Conservation (phyloP, 2,329 filamentous ascomycete species). For the Stemphylium beticola region DNA sequence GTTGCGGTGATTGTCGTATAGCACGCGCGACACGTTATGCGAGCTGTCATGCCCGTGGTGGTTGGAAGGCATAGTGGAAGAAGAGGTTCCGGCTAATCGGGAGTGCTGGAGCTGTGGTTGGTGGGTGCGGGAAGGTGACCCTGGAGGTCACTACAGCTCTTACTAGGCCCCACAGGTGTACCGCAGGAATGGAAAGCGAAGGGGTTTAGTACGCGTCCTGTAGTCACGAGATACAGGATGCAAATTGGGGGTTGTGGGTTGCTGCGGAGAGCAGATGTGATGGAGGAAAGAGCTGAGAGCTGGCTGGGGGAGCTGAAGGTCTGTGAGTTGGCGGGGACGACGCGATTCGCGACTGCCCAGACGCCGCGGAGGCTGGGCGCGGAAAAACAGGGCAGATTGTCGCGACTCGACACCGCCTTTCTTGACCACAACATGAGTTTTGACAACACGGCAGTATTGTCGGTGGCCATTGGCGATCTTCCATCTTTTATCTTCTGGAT, state of each 20-base stretch:
- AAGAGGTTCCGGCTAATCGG: background rate
- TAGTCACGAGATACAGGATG: background rate
- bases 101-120: slow-evolving; percentile 1
- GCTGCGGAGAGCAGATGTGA: slow-evolving; percentile 1
- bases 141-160: background rate
- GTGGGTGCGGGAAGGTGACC: background rate
- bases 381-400: slow-evolving; percentile 1
- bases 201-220: background rate
- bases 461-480: background rate
- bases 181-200: background rate
- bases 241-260: background rate
- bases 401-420: slow-evolving; percentile 1
- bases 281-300: background rate
- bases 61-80: slow-evolving; percentile 12
- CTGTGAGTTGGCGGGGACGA: slow-evolving; percentile 10
- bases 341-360: slow-evolving; percentile 7
- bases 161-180: background rate
- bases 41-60: slow-evolving; percentile 15
- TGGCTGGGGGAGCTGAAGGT: slow-evolving; percentile 5
- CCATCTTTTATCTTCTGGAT: background rate
- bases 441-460: background rate
- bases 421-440: background rate
- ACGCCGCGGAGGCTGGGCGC: slow-evolving; percentile 11
- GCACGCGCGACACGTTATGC: slow-evolving; percentile 12
- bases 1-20: slow-evolving; percentile 19